A percentile compares a stretch with the other conserved stretches of the same genome.
These are phyloP conservation scores for Talaromyces ruber DNA, from an alignment of 495 filamentous ascomycete genomes.

Conservation along the genomic window DNA sequence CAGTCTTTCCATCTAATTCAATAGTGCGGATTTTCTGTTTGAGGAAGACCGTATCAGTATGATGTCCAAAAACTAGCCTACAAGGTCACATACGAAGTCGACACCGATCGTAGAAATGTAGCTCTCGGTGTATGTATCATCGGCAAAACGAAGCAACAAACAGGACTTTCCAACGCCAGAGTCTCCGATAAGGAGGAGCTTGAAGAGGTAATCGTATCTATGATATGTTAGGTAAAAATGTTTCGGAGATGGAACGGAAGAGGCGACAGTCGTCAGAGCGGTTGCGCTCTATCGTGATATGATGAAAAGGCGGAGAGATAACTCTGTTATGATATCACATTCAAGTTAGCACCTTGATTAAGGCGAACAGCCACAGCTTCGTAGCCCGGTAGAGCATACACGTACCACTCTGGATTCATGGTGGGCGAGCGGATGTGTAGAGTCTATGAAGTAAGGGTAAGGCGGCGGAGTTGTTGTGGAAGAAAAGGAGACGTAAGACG, in stretches of 20 bases:
- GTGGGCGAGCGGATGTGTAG: slow-evolving; percentile 26
- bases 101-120: slow-evolving; percentile 99
- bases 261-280: neutral
- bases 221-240: slow-evolving; percentile 5
- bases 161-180: slow-evolving; percentile 99
- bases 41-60: slow-evolving; percentile 5
- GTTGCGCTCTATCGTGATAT: neutral
- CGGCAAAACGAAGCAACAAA: slow-evolving; percentile 91
- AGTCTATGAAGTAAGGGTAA: neutral
- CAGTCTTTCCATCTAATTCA: slow-evolving; percentile 97
- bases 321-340: slow-evolving; percentile 1
- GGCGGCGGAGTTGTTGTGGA: neutral
- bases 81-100: slow-evolving; percentile 72
- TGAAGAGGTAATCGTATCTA: slow-evolving; percentile 99
- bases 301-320: neutral
- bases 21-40: slow-evolving; percentile 97
- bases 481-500: neutral
- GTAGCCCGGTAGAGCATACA: slow-evolving; percentile 15
- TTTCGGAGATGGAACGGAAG: neutral
- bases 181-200: slow-evolving; percentile 99
- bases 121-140: slow-evolving; percentile 99
- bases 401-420: slow-evolving; percentile 97
- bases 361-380: neutral
- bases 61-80: neutral
- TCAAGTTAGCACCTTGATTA: neutral